Conservation (phyloP, 768 basidiomycete genomes). For the Lactifluus echinatus region DNA sequence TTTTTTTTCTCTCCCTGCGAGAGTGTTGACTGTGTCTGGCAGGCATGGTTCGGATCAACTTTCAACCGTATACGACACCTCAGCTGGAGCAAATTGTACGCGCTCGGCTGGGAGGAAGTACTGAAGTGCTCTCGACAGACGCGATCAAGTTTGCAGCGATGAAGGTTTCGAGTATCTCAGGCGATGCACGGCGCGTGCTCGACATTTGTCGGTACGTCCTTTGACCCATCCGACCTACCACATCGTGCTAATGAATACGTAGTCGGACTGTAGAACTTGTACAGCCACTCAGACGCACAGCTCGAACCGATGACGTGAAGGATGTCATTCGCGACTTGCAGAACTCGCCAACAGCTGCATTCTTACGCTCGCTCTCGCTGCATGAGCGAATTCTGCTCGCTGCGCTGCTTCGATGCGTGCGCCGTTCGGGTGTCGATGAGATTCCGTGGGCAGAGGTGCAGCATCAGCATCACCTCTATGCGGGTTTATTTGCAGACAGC, state of each 20-base stretch:
- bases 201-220: slow-evolving; percentile 76
- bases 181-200: slow-evolving; percentile 87
- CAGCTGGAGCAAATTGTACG: slow-evolving; percentile 83
- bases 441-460: slow-evolving; percentile 79
- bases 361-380: slow-evolving; percentile 70
- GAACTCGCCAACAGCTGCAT: slow-evolving; percentile 83
- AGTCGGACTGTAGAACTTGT: slow-evolving; percentile 83
- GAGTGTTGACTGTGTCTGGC: neutral
- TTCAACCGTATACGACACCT: slow-evolving; percentile 72
- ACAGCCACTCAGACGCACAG: slow-evolving; percentile 40
- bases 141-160: slow-evolving; percentile 82
- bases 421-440: slow-evolving; percentile 79
- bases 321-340: slow-evolving; percentile 81
- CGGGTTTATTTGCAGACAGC: slow-evolving; percentile 49
- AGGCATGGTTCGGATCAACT: slow-evolving; percentile 87
- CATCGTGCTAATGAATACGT: neutral
- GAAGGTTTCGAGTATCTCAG: slow-evolving; percentile 72
- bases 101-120: slow-evolving; percentile 56
- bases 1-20: neutral
- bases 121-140: slow-evolving; percentile 51
- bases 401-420: slow-evolving; percentile 71
- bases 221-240: no score
- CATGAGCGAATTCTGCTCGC: slow-evolving; percentile 87
- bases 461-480: slow-evolving; percentile 67
- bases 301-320: slow-evolving; percentile 62